Evolutionary conservation across 192 early-diverging fungal species (phyloP).

Genomic region (Coemansia sp.): DNA sequence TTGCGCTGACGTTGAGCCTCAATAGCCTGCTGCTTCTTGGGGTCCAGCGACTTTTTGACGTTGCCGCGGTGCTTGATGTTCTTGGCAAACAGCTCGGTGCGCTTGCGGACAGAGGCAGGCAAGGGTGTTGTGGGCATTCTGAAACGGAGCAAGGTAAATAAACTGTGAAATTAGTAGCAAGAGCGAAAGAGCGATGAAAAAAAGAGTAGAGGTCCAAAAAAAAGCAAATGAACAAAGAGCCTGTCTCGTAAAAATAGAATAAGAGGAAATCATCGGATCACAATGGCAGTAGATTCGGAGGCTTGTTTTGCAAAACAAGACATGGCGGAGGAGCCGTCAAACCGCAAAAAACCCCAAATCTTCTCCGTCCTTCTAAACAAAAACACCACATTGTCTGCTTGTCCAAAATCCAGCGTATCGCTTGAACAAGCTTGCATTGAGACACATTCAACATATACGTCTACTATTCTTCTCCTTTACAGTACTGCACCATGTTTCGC

Average conservation of each 20-base stretch:
- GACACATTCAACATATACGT: too few relatives aligned
- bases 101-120: slow-evolving; percentile 46
- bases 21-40: slow-evolving; percentile 28
- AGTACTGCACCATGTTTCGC: too few relatives aligned
- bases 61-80: slow-evolving; percentile 46
- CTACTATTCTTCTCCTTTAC: too few relatives aligned
- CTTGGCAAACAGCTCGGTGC: slow-evolving; percentile 36
- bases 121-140: slow-evolving; percentile 35
- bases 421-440: too few relatives aligned
- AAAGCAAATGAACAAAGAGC: background rate
- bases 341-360: background rate
- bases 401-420: too few relatives aligned
- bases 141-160: background rate
- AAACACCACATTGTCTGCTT: too few relatives aligned
- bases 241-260: background rate
- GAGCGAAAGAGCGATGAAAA: too few relatives aligned
- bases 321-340: slow-evolving; percentile 1
- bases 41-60: slow-evolving; percentile 39
- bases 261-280: background rate
- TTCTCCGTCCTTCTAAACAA: too few relatives aligned
- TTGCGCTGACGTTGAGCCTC: slow-evolving; percentile 39
- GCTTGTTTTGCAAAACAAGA: too few relatives aligned
- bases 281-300: too few relatives aligned
- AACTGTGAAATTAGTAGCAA: too few relatives aligned
- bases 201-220: background rate